Conservation (phyloP, 75 land plant genomes). For the Cryptomeria japonica region DNA sequence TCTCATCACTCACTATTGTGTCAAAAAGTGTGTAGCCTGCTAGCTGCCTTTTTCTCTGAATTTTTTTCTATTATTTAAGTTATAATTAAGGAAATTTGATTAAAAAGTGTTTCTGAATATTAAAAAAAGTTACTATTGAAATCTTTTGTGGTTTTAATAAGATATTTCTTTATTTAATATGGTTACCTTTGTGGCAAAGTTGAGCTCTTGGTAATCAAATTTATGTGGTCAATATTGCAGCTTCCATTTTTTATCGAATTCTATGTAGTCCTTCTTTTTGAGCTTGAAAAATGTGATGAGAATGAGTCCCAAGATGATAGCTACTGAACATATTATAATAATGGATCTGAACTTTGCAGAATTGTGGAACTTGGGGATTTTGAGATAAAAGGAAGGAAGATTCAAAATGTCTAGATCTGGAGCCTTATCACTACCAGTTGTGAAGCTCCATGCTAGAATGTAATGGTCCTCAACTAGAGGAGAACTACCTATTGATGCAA, state of each 20-base stretch:
- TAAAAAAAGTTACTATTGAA: no score
- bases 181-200: no score
- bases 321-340: background rate
- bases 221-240: no score
- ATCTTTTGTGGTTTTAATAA: no score
- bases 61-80: no score
- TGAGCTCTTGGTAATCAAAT: no score
- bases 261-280: background rate
- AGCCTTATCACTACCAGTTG: constrained; percentile 18
- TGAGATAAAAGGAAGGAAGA: constrained; percentile 33
- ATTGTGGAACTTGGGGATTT: background rate
- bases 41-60: no score
- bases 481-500: constrained; percentile 23
- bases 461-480: constrained; percentile 32
- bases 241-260: background rate
- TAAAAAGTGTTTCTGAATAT: no score
- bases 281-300: background rate
- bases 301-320: background rate
- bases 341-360: background rate
- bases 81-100: no score
- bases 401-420: constrained; percentile 25
- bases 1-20: no score
- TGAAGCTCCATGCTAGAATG: constrained; percentile 70
- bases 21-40: no score
- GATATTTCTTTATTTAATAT: no score